Evolutionary conservation across 768 basidiomycete genomes (phyloP).

Genomic region (Tricholoma flavovirens): DNA sequence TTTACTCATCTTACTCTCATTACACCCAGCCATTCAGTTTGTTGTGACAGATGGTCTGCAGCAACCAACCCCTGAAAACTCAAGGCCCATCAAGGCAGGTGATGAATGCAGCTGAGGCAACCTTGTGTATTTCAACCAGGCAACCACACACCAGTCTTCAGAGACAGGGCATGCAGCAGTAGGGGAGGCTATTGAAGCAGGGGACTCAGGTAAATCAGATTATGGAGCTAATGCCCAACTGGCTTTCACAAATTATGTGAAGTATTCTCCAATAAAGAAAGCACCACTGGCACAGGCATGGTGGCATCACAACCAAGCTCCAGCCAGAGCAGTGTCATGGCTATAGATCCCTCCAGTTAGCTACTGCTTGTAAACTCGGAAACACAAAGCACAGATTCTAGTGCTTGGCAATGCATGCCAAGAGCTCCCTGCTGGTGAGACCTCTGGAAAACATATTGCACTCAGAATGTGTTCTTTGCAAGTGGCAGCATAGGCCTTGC

Average conservation of each 20-base stretch:
- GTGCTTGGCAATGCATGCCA: too few species aligned
- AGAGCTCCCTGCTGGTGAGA: too few species aligned
- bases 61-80: not conserved
- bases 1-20: not conserved
- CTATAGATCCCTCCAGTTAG: too few species aligned
- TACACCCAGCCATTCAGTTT: not conserved
- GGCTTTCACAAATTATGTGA: not conserved
- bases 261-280: not conserved
- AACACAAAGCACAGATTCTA: too few species aligned
- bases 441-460: too few species aligned
- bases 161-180: not conserved
- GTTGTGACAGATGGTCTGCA: not conserved
- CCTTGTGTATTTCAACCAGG: conserved; percentile 1
- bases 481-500: too few species aligned
- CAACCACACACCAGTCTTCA: not conserved
- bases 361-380: too few species aligned
- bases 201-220: not conserved
- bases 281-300: too few species aligned
- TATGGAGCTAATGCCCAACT: not conserved
- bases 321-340: too few species aligned
- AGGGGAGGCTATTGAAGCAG: not conserved
- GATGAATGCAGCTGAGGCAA: not conserved
- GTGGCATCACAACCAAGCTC: too few species aligned
- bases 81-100: not conserved
- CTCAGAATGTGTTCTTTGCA: too few species aligned